Base-by-base conservation (phyloP, 352 stramenopile species). In the Pythium aquatile region DNA sequence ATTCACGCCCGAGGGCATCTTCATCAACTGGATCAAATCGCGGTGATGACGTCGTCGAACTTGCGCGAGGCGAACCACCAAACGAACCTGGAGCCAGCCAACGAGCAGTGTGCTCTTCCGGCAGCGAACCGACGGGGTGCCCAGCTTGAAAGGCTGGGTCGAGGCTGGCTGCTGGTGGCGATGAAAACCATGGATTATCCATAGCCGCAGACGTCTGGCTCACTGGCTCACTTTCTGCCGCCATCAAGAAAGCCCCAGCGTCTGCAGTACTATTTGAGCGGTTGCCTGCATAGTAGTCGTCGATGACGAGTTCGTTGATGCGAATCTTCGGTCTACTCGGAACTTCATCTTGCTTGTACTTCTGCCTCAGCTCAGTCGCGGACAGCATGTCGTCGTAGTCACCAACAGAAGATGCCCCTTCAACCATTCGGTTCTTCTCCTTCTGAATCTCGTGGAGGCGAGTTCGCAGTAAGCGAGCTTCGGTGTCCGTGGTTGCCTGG, bases 261-360 rank as follows among this genome's bases (percentile, higher is more conserved):
- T 71, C 64, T 35, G 16, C n/a, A 26, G 42, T 49, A 20, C 2
- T 54, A 3, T 47, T 52, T 5, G 35, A 28, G 20, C 69, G 54
- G 29, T 66, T 83, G 0, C 83, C 62, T 3, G 75, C 73, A 56
- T 93, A 96, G 49, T 94, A 96, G 30, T 96, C 78, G 63, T 96
- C 87, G 32, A 96, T 96, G 11, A 96, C 76, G 4, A 96, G 73
- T 63, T 93, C 85, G 44, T 91, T 93, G 61, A 93, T 93, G 17
- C 83, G 79, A 57, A 92, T 61, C 20, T 78, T 81, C 1, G 76
- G 74, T 40, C 57, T 60, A 10, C 29, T 5, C 11, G 56, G 48
- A 29, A 83, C 76, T 16, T 81, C 66, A 10, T 73, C 73, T 1
- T 83, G 65, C 8, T 76, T 66, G 35, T 91, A 83, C 57, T 79